A percentile compares a stretch with the other conserved stretches of the same genome.
Conservation (phyloP, 1,284 basidiomycete genomes). For the Boletus calvinii region DNA sequence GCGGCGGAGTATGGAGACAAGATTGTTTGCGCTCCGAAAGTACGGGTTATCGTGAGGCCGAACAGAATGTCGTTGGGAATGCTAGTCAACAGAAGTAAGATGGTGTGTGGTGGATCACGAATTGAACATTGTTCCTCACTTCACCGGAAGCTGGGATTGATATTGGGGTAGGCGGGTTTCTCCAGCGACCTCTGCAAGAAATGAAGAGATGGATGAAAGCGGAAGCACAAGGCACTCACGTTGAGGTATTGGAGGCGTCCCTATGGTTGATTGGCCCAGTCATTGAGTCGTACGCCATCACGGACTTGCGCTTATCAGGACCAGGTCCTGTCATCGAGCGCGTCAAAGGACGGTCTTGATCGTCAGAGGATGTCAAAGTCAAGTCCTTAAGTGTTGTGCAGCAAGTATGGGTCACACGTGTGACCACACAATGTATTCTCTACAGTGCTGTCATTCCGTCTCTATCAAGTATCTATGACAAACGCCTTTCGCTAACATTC, state of each 20-base stretch:
- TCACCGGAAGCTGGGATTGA: slow-evolving; percentile 8
- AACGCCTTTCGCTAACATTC: background rate
- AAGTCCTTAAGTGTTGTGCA: slow-evolving; percentile 2
- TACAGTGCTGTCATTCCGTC: too few species aligned
- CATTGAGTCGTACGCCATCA: slow-evolving; percentile 11
- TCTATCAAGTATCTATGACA: background rate
- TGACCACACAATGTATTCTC: too few species aligned
- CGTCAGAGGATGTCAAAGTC: slow-evolving; percentile 9
- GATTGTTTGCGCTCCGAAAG: slow-evolving; percentile 5
- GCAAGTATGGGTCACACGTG: background rate
- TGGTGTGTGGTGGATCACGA: background rate
- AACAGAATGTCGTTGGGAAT: background rate
- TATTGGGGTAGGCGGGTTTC: slow-evolving; percentile 25
- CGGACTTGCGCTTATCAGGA: slow-evolving; percentile 13
- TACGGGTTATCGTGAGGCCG: slow-evolving; percentile 26
- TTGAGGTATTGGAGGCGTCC: slow-evolving; percentile 31
- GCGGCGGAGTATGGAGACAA: background rate
- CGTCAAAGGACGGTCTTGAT: slow-evolving; percentile 11
- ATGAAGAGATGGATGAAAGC: slow-evolving; percentile 8
- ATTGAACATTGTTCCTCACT: slow-evolving; percentile 16
- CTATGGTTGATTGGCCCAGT: slow-evolving; percentile 25
- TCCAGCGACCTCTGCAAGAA: slow-evolving; percentile 21
- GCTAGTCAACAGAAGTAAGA: background rate
- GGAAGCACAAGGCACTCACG: slow-evolving; percentile 16
- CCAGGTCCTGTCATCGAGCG: slow-evolving; percentile 12